Evolutionary conservation across 805 yeast species (phyloP), one percentile per base, ranked within the genome.

Genomic region (Nematodospora valgi): DNA sequence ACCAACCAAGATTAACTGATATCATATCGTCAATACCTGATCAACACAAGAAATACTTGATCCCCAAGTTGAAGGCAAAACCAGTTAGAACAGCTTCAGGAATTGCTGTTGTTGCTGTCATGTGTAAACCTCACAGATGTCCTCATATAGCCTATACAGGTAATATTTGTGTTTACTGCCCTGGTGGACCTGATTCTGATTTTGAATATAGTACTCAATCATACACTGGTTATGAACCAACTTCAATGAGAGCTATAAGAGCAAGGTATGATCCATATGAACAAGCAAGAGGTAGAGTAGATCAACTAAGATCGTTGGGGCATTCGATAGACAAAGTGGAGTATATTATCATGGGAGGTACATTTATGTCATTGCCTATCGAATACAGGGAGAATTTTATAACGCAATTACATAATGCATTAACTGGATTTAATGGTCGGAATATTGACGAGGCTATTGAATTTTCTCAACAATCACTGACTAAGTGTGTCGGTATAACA

Each of bases 141-240:
- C 98, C 98, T 18, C 98, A 93, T 61, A 93, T 93, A 51, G 98
- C 98, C 14, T 93, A 93, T 59, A 93, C 98, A 0, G 98, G 98
- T 43, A 93, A 93, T 55, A 93, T 93, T 43, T 93, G 98, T 68
- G 98, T 93, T 9, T 93, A 85, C 58, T 93, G 98, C 65, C 98
- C 98, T 4, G 98, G 98, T 41, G 98, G 98, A 2, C 98, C 98
- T 3, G 98, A 93, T 58, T 83, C 95, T 1, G 98, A 93, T 63
- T 93, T 93, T 55, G 98, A 93, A 58, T 93, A 93, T 61, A 86
- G 96, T 1, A 93, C 98, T 3, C 98, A 93, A 63, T 88, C 97
- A 4, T 93, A 93, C 54, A 93, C 98, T 0, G 98, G 98, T 24
- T 93, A 93, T 55, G 98, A 93, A 59, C 98, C 98, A 6, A 93